Evolutionary conservation across 176 grass and related monocot genomes (phyloP), one percentile per base, ranked within the genome.

Genomic region (Pontederia paniculata): DNA sequence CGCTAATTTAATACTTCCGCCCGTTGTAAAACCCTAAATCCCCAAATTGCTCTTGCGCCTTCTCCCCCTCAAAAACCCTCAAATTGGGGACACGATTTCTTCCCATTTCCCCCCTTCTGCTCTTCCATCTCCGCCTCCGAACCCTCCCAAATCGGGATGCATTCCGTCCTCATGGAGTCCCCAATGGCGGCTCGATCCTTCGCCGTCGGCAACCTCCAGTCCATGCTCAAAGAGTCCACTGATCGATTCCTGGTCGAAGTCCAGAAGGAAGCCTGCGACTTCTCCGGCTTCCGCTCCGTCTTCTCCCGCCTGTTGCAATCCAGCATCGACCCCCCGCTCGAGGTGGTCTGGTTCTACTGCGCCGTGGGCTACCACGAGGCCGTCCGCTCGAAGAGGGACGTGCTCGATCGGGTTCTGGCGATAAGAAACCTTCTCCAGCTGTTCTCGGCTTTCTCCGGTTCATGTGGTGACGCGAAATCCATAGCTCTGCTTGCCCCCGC

Each of bases 341-440:
- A 91, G 78, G 74, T 83, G 10, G 50, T 98, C 72, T 98, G 94
- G 93, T 86, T 98, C 61, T 98, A 91, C 71, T 79, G 86, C 54
- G 86, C 86, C 23, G 74, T 97, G 46, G 69, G 80, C 56, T 97
- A 86, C 74, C 93, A 88, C 62, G 86, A 97, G 73, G 20, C 74
- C 46, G 68, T 88, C 11, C 49, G 65, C 0, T 76, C 60, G 23
- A 53, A 54, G 28, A 70, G 55, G 60, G 78, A 74, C 5, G 25
- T 63, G 56, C 41, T 75, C 14, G 67, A 58, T 4, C 4, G 62
- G 58, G 17, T 81, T 21, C 61, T 46, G 45, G 85, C 81, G 49
- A 48, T 86, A 57, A 88, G 77, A 61, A 73, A 74, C 64, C 80
- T 97, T 42, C 72, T 97, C 56, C 86, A 84, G 68, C 72, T 91